Base-by-base conservation (phyloP, 2,329 filamentous ascomycete genomes). In the Colletotrichum sp. region DNA sequence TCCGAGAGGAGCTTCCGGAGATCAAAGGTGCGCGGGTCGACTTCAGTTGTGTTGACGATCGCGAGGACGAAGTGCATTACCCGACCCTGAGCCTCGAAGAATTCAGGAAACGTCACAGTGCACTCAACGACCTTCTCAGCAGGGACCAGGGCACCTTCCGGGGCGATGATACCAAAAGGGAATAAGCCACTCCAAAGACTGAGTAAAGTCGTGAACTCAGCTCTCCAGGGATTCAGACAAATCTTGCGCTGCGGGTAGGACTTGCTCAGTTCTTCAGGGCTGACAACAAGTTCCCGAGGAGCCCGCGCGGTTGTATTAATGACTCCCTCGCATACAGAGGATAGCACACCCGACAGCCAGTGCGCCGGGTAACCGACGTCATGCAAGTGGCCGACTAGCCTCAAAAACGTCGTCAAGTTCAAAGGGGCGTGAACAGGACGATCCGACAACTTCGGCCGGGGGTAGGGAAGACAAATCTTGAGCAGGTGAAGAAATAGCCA, bases 331-430 rank as follows among this genome's bases (percentile, higher is more conserved):
- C 73, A 77, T 7, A 79, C 66, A 16, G 69, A 59, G 9, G 66
- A 43, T 3, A 79, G 62, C 4, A 79, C 68, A 1, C 72, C 70
- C 1, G 77, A 77, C 9, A 81, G 67, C 79, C 79, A 81, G 63
- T 81, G 79, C 27, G 78, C 75, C 3, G 80, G 79, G 59, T 80
- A 81, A 16, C 80, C 78, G 12, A 76, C 72, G 13, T 76, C 76
- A 15, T 70, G 66, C 69, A 80, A 69, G 24, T 75, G 75, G 2
- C 27, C 36, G 2, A 79, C 58, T 16, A 81, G 68, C 21, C 75
- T 70, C 9, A 81, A 36, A 24, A 80, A 69, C 5, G 72, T 65
- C 5, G 77, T 78, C 9, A 78, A 43, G 59, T 80, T 80, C 16
- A 80, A 75, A 8, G 78, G 80, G 21, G 78, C 75, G 70, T 79